Evolutionary conservation across 1,284 basidiomycete genomes (phyloP).

Genomic region (Leccinum cinnamomeum): DNA sequence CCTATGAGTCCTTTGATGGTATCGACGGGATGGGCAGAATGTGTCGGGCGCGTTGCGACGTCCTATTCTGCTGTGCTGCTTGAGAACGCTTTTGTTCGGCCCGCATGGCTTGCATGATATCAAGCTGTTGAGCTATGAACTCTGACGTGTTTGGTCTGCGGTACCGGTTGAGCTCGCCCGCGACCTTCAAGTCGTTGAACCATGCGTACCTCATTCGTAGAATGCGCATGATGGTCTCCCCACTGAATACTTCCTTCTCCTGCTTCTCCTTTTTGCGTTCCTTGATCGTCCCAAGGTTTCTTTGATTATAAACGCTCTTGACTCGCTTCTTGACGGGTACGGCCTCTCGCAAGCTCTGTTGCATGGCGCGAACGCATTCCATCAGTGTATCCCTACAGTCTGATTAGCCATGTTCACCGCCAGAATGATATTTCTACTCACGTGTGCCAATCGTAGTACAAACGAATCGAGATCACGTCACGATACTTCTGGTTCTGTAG

Average conservation of each 20-base stretch:
- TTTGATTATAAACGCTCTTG: constrained; percentile 88
- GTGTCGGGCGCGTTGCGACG: constrained; percentile 43
- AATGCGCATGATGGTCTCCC: constrained; percentile 91
- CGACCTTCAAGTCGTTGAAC: neutral
- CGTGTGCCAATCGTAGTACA: constrained; percentile 95
- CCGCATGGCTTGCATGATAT: constrained; percentile 73
- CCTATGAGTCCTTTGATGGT: constrained; percentile 23
- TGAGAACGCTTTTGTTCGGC: constrained; percentile 69
- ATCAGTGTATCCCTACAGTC: constrained; percentile 76
- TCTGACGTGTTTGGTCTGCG: constrained; percentile 73
- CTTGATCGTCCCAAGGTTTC: constrained; percentile 95
- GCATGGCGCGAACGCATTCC: constrained; percentile 95
- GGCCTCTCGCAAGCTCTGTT: constrained; percentile 70
- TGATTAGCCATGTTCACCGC: constrained; percentile 9
- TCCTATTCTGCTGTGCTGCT: constrained; percentile 55
- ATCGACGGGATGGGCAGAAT: constrained; percentile 34
- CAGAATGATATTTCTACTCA: constrained; percentile 39
- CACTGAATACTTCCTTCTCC: constrained; percentile 65
- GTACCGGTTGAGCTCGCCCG: constrained; percentile 1
- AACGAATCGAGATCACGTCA: constrained; percentile 83
- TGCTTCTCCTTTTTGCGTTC: constrained; percentile 91
- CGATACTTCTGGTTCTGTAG: constrained; percentile 98
- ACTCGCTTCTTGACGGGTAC: constrained; percentile 83
- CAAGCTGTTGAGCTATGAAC: constrained; percentile 86
- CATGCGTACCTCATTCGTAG: constrained; percentile 82